phyloP scores from a whole-genome alignment of 192 early-diverging fungal species.

The Podila minutissima region DNA sequence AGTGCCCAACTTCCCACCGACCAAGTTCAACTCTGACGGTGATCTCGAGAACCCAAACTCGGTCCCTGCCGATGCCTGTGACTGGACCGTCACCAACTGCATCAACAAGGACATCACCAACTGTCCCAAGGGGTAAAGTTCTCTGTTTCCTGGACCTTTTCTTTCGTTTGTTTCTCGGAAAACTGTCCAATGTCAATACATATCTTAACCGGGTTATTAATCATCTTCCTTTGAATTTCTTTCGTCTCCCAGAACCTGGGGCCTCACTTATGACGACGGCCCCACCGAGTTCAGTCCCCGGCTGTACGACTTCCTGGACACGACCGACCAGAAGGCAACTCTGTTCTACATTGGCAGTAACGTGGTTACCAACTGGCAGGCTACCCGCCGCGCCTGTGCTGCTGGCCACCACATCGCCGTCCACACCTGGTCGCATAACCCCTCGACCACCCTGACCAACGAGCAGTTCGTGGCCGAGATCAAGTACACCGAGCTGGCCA shows the following conservation, averaged over 20 bases:
- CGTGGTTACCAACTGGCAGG: conserved; percentile 49
- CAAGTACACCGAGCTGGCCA: conserved; percentile 68
- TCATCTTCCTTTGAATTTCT: too few relatives aligned
- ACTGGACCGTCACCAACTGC: conserved; percentile 56
- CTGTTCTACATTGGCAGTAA: conserved; percentile 61
- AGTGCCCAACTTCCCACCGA: conserved; percentile 21
- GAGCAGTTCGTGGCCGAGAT: conserved; percentile 76
- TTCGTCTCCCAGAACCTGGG: conserved; percentile 32
- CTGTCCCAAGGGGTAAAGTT: conserved; percentile 49
- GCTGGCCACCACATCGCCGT: conserved; percentile 41
- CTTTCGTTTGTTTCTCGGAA: too few relatives aligned
- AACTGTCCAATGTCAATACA: too few relatives aligned
- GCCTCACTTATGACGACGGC: conserved; percentile 57
- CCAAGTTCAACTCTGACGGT: conserved; percentile 23
- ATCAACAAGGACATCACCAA: conserved; percentile 46
- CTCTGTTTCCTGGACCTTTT: too few relatives aligned
- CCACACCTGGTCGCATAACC: conserved; percentile 66
- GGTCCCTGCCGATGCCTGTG: conserved; percentile 39
- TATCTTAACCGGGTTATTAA: too few relatives aligned
- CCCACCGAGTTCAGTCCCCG: conserved; percentile 49
- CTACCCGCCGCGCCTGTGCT: conserved; percentile 52
- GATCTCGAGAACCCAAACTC: conserved; percentile 5
- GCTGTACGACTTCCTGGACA: conserved; percentile 60
- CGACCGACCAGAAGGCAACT: conserved; percentile 57
- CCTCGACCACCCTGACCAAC: conserved; percentile 66